Evolutionary conservation across 345 rosid genomes (phyloP).

Genomic region (Laguncularia racemosa): DNA sequence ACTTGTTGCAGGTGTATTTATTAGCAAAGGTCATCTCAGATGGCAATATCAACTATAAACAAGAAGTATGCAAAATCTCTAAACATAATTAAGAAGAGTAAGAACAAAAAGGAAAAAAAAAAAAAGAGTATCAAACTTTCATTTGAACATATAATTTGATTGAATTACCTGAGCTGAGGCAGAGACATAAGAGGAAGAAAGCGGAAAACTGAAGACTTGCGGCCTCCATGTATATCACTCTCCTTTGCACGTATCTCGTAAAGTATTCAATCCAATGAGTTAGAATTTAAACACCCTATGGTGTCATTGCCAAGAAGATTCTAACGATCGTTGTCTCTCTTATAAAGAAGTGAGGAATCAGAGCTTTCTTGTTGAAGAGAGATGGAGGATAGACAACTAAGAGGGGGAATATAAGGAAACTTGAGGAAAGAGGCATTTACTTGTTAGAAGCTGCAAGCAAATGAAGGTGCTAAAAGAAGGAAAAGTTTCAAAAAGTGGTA

Average conservation of each 20-base stretch:
- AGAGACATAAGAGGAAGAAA: slow-evolving; percentile 42
- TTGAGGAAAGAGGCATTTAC: slow-evolving; percentile 82
- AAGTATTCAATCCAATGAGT: slow-evolving; percentile 21
- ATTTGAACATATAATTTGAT: too few species aligned
- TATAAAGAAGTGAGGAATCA: slow-evolving; percentile 53
- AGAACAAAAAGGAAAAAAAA: slow-evolving; percentile 7
- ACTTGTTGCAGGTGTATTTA: too few species aligned
- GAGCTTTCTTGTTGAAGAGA: slow-evolving; percentile 75
- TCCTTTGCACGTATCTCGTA: too few species aligned
- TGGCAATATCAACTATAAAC: too few species aligned
- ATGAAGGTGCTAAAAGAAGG: slow-evolving; percentile 52
- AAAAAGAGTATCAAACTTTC: background rate
- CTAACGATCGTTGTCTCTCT: slow-evolving; percentile 25
- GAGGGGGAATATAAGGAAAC: slow-evolving; percentile 84
- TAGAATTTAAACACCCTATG: slow-evolving; percentile 24
- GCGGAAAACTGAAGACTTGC: slow-evolving; percentile 25
- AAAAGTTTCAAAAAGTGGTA: slow-evolving; percentile 18
- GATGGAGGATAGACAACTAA: slow-evolving; percentile 37
- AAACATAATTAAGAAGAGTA: too few species aligned
- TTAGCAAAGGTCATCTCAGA: too few species aligned
- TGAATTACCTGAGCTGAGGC: slow-evolving; percentile 58
- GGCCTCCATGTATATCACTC: slow-evolving; percentile 29
- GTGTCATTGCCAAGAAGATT: slow-evolving; percentile 36
- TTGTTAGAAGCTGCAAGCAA: slow-evolving; percentile 77
- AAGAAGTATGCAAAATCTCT: too few species aligned